Percentiles rank a stretch among this genome's conserved stretches.
Evolutionary conservation across 2,329 filamentous ascomycete species (phyloP).

Genomic region (Xylariomycetidae sp.): DNA sequence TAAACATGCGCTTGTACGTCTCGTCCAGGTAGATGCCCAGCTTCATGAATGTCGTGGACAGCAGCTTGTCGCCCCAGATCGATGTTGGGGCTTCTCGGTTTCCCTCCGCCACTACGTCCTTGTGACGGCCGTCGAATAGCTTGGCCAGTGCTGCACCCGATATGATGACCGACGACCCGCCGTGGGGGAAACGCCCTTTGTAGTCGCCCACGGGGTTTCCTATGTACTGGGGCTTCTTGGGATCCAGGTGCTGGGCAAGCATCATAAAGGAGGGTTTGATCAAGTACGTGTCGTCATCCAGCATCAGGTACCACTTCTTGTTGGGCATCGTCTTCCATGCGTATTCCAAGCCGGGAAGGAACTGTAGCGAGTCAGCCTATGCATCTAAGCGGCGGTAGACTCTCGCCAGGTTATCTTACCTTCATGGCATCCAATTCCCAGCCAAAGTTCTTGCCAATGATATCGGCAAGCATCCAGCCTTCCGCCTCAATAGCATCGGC

Average conservation of each 20-base stretch:
- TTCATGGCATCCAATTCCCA: constrained; percentile 32
- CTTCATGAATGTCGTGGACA: constrained; percentile 47
- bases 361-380: constrained; percentile 30
- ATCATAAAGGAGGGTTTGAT: constrained; percentile 41
- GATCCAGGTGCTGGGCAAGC: constrained; percentile 44
- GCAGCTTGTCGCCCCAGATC: constrained; percentile 48
- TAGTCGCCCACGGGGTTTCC: constrained; percentile 54
- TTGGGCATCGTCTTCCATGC: constrained; percentile 42
- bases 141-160: constrained; percentile 44
- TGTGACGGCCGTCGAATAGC: constrained; percentile 36
- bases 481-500: constrained; percentile 26
- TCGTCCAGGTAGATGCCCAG: constrained; percentile 51
- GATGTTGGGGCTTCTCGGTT: constrained; percentile 44
- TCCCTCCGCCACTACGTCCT: constrained; percentile 35
- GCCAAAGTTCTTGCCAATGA: constrained; percentile 24
- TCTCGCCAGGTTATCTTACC: constrained; percentile 14
- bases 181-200: constrained; percentile 49
- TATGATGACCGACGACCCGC: constrained; percentile 48
- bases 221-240: constrained; percentile 41
- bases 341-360: constrained; percentile 49
- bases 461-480: constrained; percentile 26
- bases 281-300: constrained; percentile 53
- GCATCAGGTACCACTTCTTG: constrained; percentile 54
- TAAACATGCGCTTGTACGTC: constrained; percentile 47
- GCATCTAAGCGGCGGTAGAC: not conserved